These are phyloP conservation scores for Coprinellus aureogranulatus DNA, from an alignment of 768 basidiomycete species.

Conservation along the genomic window DNA sequence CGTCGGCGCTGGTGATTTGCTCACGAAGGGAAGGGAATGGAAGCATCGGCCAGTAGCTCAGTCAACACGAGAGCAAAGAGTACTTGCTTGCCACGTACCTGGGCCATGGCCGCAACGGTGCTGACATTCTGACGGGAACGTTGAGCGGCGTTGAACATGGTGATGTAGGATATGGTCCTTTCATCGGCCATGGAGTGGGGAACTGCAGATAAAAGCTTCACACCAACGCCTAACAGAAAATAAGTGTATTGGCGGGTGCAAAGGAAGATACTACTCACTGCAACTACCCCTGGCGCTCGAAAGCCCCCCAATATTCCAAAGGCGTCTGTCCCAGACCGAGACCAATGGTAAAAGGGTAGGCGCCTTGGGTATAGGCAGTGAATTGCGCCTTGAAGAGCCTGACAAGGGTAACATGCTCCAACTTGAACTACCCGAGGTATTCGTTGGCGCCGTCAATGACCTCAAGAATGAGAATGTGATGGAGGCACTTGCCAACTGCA, in stretches of 20 bases:
- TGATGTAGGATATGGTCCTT: conserved; percentile 31
- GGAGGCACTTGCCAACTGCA: conserved; percentile 20
- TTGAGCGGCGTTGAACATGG: conserved; percentile 29
- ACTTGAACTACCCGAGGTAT: conserved; percentile 15
- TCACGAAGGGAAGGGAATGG: conserved; percentile 7
- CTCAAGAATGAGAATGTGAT: conserved; percentile 15
- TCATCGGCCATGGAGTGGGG: conserved; percentile 40
- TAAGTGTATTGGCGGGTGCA: neutral
- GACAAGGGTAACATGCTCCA: conserved; percentile 13
- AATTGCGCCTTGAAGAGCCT: conserved; percentile 23
- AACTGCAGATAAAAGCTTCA: conserved; percentile 30
- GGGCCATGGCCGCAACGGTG: conserved; percentile 22
- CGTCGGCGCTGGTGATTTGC: neutral
- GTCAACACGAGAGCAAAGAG: neutral
- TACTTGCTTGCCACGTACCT: conserved; percentile 8
- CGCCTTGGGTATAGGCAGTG: conserved; percentile 22
- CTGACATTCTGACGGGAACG: conserved; percentile 24
- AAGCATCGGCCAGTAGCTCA: conserved; percentile 15
- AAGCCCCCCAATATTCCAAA: conserved; percentile 21
- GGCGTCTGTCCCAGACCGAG: conserved; percentile 18
- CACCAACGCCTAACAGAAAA: conserved; percentile 24
- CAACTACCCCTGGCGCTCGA: too few relatives aligned
- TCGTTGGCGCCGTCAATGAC: conserved; percentile 19
- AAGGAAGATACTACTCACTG: too few relatives aligned
- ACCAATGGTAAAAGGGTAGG: conserved; percentile 22